Base-by-base conservation (phyloP, 1,139 yeast genomes). In the Zygotorulaspora mrakii region DNA sequence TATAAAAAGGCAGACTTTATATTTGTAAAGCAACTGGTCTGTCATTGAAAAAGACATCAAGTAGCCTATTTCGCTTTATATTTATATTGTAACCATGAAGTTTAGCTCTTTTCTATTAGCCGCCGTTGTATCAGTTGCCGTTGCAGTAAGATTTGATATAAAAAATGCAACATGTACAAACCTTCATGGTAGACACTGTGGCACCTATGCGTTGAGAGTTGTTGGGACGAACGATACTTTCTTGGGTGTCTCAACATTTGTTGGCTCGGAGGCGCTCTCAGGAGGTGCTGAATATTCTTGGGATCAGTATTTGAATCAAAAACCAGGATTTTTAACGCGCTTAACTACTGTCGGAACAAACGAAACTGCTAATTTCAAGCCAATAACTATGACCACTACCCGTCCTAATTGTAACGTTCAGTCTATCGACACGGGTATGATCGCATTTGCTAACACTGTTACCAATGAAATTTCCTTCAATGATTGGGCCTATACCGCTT, bases 161-260 rank as follows among this genome's bases (percentile, higher is more conserved):
- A 22, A 16, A 3, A 33, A 37, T 18, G 41, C 31, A 3, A 37
- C 41, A 9, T 37, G 41, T 6, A 14, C 35, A n/a, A 35, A 22
- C 12, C 31, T 45, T 8, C 49, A 43, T 17, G 49, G 49, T 2
- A 39, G 38, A n/a, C 49, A 35, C 27, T 45, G 49, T 23, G 49
- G 49, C 12, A 43, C 45, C 13, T 45, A 45, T 20, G 38, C 35
- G 13, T 18, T 43, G 36, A 36, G 39, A 31, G 45, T 45, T 17
- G 45, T 39, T 17, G 45, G 37, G 17, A 35, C 37, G 23, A 41
- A 43, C 10, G 41, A 37, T 9, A 35, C 43, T 9, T 40, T 34
- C 22, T 18, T 45, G 7, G 49, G 49, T 20, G 43, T 35, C 17
- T 39, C 42, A 17, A 37, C 43, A 10, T 43, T 40, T 11, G 47